Percentiles rank a stretch among this genome's conserved stretches.
phyloP scores from a whole-genome alignment of 2,329 filamentous ascomycete species.

The Knufia fluminis region DNA sequence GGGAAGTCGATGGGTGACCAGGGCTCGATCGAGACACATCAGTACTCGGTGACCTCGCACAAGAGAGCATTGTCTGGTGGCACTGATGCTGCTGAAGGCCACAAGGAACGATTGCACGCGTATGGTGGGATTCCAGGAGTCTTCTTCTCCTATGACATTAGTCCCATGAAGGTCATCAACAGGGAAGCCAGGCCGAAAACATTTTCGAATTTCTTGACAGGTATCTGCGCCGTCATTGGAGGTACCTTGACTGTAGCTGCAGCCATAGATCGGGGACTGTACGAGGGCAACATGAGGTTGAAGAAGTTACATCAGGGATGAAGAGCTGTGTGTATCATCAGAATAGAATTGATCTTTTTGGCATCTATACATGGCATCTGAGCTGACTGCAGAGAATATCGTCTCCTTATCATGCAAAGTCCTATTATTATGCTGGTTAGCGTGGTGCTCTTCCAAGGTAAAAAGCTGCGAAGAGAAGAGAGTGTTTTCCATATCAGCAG shows the following conservation, averaged over 20 bases:
- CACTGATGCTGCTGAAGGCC: slow-evolving; percentile 74
- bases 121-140: slow-evolving; percentile 89
- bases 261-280: slow-evolving; percentile 80
- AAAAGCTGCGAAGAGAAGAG: not conserved
- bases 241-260: slow-evolving; percentile 94
- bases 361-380: not conserved
- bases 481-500: slow-evolving; percentile 18
- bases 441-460: not conserved
- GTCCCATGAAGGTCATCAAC: slow-evolving; percentile 99
- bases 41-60: slow-evolving; percentile 96
- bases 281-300: slow-evolving; percentile 74
- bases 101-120: slow-evolving; percentile 85
- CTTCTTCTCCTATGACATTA: slow-evolving; percentile 99
- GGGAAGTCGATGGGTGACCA: slow-evolving; percentile 56
- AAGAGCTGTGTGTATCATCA: slow-evolving; percentile 11
- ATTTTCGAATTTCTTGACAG: slow-evolving; percentile 85
- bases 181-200: slow-evolving; percentile 82
- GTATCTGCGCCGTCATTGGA: slow-evolving; percentile 87
- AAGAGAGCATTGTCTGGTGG: slow-evolving; percentile 80
- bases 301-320: slow-evolving; percentile 71
- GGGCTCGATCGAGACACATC: slow-evolving; percentile 91
- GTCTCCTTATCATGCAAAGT: too few species aligned
- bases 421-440: not conserved
- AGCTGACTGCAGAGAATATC: too few species aligned
- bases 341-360: not conserved